Evolutionary conservation across 2,329 filamentous ascomycete genomes (phyloP).

Genomic region (Canariomyces notabilis): DNA sequence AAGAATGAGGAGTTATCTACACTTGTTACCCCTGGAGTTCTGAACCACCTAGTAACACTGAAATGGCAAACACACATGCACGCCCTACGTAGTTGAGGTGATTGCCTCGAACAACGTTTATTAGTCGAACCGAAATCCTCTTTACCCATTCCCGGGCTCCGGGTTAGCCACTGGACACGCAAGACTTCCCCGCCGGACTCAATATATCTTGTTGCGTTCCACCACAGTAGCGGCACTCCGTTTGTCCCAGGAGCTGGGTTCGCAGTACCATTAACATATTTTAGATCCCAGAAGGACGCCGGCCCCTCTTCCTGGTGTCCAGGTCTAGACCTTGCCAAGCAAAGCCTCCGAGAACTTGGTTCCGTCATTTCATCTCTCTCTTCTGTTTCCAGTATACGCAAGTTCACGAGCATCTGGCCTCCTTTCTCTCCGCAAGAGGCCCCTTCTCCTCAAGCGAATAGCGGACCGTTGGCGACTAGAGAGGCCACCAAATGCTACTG

Average conservation of each 20-base stretch:
- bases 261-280: neutral
- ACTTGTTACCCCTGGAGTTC: neutral
- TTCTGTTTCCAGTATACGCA: neutral
- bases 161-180: slow-evolving; percentile 17
- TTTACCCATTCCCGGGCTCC: slow-evolving; percentile 20
- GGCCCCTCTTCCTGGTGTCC: slow-evolving; percentile 9
- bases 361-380: neutral
- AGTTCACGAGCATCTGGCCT: too few species aligned
- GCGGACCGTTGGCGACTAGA: too few species aligned
- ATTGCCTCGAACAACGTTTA: too few species aligned
- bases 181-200: slow-evolving; percentile 19
- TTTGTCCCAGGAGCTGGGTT: slow-evolving; percentile 19
- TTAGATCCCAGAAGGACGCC: slow-evolving; percentile 1
- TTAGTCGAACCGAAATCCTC: too few species aligned
- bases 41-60: neutral
- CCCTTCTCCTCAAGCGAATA: too few species aligned
- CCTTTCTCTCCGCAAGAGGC: too few species aligned
- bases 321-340: neutral
- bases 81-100: too few species aligned
- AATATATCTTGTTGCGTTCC: slow-evolving; percentile 22
- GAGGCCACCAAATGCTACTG: neutral
- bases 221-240: slow-evolving; percentile 14
- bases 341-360: neutral
- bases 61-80: too few species aligned
- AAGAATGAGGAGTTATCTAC: too few species aligned